A percentile compares a stretch with the other conserved stretches of the same genome.
Evolutionary conservation across 495 filamentous ascomycete species (phyloP).

Genomic region (Neurospora sp.): DNA sequence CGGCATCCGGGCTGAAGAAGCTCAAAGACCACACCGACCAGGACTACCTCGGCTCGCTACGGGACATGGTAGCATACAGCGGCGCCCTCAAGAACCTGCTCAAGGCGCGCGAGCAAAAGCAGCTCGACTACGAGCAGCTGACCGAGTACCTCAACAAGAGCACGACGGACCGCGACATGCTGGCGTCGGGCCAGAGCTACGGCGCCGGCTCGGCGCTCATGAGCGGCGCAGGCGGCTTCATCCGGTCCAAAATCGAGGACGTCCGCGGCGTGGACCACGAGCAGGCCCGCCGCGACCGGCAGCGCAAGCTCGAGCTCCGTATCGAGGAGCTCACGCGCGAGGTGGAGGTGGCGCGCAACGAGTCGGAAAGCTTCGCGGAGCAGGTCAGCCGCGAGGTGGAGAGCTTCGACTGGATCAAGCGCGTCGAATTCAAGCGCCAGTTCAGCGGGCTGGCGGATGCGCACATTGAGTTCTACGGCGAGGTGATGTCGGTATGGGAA

Average conservation of each 20-base stretch:
- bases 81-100: slow-evolving; percentile 72
- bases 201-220: slow-evolving; percentile 41
- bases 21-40: slow-evolving; percentile 92
- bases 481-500: slow-evolving; percentile 79
- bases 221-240: slow-evolving; percentile 70
- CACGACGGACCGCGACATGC: slow-evolving; percentile 74
- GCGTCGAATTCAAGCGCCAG: slow-evolving; percentile 79
- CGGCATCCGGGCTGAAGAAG: slow-evolving; percentile 56
- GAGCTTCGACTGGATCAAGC: slow-evolving; percentile 95
- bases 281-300: slow-evolving; percentile 71
- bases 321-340: slow-evolving; percentile 84
- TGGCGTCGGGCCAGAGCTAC: slow-evolving; percentile 55
- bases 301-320: slow-evolving; percentile 79
- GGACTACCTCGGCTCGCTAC: slow-evolving; percentile 80
- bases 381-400: slow-evolving; percentile 85
- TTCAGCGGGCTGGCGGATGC: slow-evolving; percentile 72
- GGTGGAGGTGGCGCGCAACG: slow-evolving; percentile 74
- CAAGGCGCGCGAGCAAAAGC: slow-evolving; percentile 92
- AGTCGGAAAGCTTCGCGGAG: slow-evolving; percentile 82
- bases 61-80: slow-evolving; percentile 92
- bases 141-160: slow-evolving; percentile 92
- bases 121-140: slow-evolving; percentile 91
- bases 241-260: slow-evolving; percentile 91
- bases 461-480: slow-evolving; percentile 78
- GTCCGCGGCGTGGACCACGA: slow-evolving; percentile 96